Percentiles rank a stretch among this genome's conserved stretches.
Conservation (phyloP, 1,284 basidiomycete genomes). For the Puccinia brachypodii region DNA sequence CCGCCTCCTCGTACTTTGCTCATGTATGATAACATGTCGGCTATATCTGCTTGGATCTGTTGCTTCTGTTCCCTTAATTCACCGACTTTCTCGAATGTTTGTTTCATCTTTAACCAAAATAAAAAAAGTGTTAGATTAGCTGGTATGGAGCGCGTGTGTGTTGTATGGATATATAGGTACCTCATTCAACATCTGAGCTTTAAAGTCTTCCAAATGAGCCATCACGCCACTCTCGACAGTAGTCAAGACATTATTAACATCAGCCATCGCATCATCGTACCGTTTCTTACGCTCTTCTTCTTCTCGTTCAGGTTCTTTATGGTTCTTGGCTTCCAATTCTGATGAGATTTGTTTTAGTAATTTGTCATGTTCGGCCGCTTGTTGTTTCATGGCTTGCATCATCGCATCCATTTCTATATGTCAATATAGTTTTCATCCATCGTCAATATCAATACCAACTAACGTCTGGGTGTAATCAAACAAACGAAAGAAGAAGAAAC, state of each 20-base stretch:
- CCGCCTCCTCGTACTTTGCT: slow-evolving; percentile 48
- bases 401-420: slow-evolving; percentile 34
- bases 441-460: neutral
- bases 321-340: slow-evolving; percentile 17
- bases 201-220: slow-evolving; percentile 47
- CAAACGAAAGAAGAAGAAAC: neutral
- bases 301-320: neutral
- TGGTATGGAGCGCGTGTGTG: neutral
- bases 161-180: neutral
- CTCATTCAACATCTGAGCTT: slow-evolving; percentile 42
- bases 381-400: slow-evolving; percentile 42
- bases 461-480: neutral
- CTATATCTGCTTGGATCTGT: slow-evolving; percentile 47
- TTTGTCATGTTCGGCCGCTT: slow-evolving; percentile 45
- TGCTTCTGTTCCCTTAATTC: slow-evolving; percentile 46
- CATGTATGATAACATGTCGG: slow-evolving; percentile 46
- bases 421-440: no score
- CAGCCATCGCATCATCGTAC: slow-evolving; percentile 38
- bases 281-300: slow-evolving; percentile 20
- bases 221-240: slow-evolving; percentile 43
- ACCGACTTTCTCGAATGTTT: slow-evolving; percentile 46
- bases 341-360: slow-evolving; percentile 38
- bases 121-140: neutral
- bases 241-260: slow-evolving; percentile 38
- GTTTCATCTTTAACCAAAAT: slow-evolving; percentile 36